These are phyloP conservation scores for Dactylellina sp. DNA, from an alignment of 2,329 filamentous ascomycete species.

Conservation along the genomic window DNA sequence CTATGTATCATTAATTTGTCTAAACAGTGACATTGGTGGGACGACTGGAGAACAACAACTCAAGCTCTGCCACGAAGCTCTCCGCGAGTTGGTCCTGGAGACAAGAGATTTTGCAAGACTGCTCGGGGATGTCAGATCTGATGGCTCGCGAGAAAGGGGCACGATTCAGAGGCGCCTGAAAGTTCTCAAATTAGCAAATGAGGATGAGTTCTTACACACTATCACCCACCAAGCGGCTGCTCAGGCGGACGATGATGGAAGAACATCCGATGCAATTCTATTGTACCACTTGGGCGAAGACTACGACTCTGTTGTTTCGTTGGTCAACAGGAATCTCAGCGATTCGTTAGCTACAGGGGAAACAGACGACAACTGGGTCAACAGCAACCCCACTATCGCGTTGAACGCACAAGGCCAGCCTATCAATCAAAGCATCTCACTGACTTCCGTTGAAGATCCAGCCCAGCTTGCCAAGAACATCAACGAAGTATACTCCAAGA, in stretches of 20 bases:
- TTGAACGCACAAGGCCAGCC: slow-evolving; percentile 59
- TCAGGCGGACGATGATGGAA: slow-evolving; percentile 92
- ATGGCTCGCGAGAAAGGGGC: slow-evolving; percentile 86
- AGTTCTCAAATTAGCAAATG: slow-evolving; percentile 81
- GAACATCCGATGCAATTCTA: slow-evolving; percentile 91
- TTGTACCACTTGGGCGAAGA: slow-evolving; percentile 95
- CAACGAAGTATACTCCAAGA: slow-evolving; percentile 71
- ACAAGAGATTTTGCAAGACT: slow-evolving; percentile 94
- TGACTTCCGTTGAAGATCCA: slow-evolving; percentile 77
- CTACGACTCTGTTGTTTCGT: slow-evolving; percentile 91
- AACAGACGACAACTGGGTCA: slow-evolving; percentile 82
- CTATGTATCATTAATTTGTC: slow-evolving; percentile 89
- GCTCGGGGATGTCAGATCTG: slow-evolving; percentile 87
- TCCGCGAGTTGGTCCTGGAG: slow-evolving; percentile 95
- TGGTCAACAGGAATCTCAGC: slow-evolving; percentile 89
- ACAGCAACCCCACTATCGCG: slow-evolving; percentile 68
- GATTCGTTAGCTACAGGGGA: slow-evolving; percentile 87
- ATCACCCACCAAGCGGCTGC: slow-evolving; percentile 92
- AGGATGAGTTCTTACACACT: slow-evolving; percentile 87
- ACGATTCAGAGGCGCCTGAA: slow-evolving; percentile 86
- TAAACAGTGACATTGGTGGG: slow-evolving; percentile 84
- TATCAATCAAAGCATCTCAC: slow-evolving; percentile 67
- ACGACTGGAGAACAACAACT: slow-evolving; percentile 80
- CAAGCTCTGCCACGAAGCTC: slow-evolving; percentile 86
- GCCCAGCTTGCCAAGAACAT: slow-evolving; percentile 73